These are phyloP conservation scores for Cercospora canescens DNA, from an alignment of 2,329 filamentous ascomycete genomes.

Conservation along the genomic window DNA sequence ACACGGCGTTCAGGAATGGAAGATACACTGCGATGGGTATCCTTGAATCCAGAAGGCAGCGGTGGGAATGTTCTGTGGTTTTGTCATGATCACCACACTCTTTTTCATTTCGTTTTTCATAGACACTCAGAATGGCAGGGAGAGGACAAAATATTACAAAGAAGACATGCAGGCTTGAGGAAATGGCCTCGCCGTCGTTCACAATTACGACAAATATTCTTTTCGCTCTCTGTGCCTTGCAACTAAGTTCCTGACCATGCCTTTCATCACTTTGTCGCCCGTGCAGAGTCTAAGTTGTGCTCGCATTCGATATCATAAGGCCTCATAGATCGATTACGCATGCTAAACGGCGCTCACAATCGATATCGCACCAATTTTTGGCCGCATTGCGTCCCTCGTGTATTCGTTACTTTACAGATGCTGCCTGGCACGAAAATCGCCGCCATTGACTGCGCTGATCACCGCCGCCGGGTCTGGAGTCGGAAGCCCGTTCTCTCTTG, in stretches of 20 bases:
- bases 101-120: slow-evolving; percentile 8
- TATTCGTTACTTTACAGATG: neutral
- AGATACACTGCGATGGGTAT: neutral
- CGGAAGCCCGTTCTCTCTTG: neutral
- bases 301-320: neutral
- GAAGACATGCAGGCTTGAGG: neutral
- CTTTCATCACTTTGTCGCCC: neutral
- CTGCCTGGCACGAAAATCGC: neutral
- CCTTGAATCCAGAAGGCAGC: neutral
- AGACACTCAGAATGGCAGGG: slow-evolving; percentile 6
- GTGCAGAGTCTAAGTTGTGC: neutral
- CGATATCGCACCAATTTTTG: neutral
- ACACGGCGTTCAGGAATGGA: slow-evolving; percentile 6
- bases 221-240: neutral
- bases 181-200: neutral
- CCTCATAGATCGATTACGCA: neutral
- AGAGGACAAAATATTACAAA: neutral
- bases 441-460: neutral
- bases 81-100: slow-evolving; percentile 2
- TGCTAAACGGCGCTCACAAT: neutral
- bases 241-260: neutral
- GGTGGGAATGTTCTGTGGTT: neutral
- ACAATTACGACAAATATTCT: neutral
- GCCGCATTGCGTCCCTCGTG: neutral
- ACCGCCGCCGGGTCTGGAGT: neutral